Evolutionary conservation across 805 yeast species (phyloP), one percentile per base, ranked within the genome.

Genomic region (Metschnikowia rubicola): DNA sequence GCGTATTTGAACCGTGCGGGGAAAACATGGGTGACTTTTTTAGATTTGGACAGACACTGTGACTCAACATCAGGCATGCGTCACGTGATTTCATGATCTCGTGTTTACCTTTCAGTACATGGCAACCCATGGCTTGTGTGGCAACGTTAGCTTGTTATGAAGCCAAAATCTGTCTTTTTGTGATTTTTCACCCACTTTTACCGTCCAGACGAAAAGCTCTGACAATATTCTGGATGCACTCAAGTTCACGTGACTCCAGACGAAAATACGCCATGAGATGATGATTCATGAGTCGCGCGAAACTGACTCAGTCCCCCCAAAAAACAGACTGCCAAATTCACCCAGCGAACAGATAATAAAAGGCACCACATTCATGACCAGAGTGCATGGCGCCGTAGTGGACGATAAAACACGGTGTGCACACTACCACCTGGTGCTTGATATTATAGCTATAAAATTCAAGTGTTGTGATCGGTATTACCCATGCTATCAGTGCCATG

Each of bases 401-500:
- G 76, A 71, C 52, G 21, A 40, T 8, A 46, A 65, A 21, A 71
- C 76, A 3, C 50, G 77, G 19, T 72, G 77, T 42, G 32, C 39
- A 7, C 77, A 72, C 60, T 71, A 71, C 52, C 64, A 67, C 42
- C 50, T 61, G 37, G 42, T 35, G 4, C 56, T 66, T 2, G 77
- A 72, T 51, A 59, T 72, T 9, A 66, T 72, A 4, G 75, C 75
- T 10, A 53, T 72, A 38, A 68, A 67, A 47, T 70, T 67, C 53
- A 59, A 60, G 48, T 72, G 77, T 56, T 72, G 77, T 49, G 52
- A 47, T 5, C 40, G 43, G 12, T 72, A 63, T 47, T 72, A 59
- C 49, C 74, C 75, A 3, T 72, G 77, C 55, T 67, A 56, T 54
- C 48, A 68, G 51, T 72, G 77, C 55, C 77, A 72, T 50, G 50